Evolutionary conservation across 2,329 filamentous ascomycete species (phyloP).

Genomic region (Colletotrichum gloeosporioides): DNA sequence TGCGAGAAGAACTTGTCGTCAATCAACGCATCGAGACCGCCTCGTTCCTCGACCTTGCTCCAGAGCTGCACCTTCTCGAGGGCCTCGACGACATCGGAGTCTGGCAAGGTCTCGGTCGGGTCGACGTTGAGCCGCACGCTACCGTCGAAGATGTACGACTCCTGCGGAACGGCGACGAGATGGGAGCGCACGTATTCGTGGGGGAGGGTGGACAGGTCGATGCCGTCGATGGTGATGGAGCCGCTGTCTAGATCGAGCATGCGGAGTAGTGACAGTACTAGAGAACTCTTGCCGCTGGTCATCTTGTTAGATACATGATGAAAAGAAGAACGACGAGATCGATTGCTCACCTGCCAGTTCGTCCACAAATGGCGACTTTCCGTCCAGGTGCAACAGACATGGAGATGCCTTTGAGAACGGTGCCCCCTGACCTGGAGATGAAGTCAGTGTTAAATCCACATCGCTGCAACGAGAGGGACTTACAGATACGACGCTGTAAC

Average conservation of each 20-base stretch:
- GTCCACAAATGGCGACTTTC: conserved; percentile 27
- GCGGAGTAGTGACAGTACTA: conserved; percentile 40
- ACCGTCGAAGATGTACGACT: conserved; percentile 53
- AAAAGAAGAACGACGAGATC: no score
- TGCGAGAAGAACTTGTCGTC: conserved; percentile 40
- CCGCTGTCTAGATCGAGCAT: conserved; percentile 50
- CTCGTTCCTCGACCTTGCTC: conserved; percentile 40
- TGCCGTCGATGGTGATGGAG: conserved; percentile 47
- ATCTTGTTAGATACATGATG: not conserved
- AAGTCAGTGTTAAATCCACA: not conserved
- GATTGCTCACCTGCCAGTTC: conserved; percentile 26
- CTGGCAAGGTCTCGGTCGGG: conserved; percentile 38
- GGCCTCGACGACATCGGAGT: conserved; percentile 46
- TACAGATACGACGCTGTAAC: conserved; percentile 13
- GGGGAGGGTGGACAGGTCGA: conserved; percentile 38
- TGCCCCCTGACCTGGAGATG: not conserved
- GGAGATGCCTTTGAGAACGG: not conserved
- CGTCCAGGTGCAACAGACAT: conserved; percentile 24
- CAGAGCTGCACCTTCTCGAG: conserved; percentile 51
- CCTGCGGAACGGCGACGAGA: conserved; percentile 54
- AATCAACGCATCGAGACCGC: conserved; percentile 39
- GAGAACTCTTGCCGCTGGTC: conserved; percentile 53
- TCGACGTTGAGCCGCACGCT: conserved; percentile 55
- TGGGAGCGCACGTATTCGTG: conserved; percentile 28
- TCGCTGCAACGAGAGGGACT: not conserved